Percentiles rank a stretch among this genome's conserved stretches.
These are phyloP conservation scores for Ettlia oleoabundans DNA, from an alignment of 139 green algal genomes.

Conservation along the genomic window DNA sequence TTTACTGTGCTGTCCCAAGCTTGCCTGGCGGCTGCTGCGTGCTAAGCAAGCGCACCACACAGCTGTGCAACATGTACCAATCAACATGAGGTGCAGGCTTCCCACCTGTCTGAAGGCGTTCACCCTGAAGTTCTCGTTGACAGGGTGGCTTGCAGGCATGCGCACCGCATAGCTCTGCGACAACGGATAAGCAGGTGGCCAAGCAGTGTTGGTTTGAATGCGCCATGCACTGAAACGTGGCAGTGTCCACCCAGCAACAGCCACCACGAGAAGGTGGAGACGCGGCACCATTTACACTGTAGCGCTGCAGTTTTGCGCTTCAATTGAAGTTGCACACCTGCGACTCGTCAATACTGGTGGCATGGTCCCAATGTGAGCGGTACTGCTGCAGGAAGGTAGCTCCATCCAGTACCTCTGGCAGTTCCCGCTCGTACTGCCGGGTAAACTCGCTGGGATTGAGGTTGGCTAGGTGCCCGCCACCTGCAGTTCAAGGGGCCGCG, in stretches of 20 bases:
- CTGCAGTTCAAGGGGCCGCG: constrained; percentile 24
- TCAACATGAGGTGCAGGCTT: no score
- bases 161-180: constrained; percentile 64
- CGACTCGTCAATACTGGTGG: constrained; percentile 64
- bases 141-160: constrained; percentile 73
- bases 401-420: constrained; percentile 74
- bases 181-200: not conserved
- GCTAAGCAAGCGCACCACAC: no score
- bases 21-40: no score
- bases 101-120: constrained; percentile 64
- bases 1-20: no score
- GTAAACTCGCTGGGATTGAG: constrained; percentile 66
- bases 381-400: constrained; percentile 73
- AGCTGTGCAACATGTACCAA: no score
- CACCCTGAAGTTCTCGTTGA: constrained; percentile 87
- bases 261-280: no score
- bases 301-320: not conserved
- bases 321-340: not conserved
- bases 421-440: constrained; percentile 46
- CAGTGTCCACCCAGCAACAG: no score
- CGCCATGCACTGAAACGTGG: no score
- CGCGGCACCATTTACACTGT: no score
- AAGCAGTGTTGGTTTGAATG: no score
- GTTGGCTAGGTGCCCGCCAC: constrained; percentile 68
- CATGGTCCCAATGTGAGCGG: constrained; percentile 72